A percentile compares a stretch with the other conserved stretches of the same genome.
These are phyloP conservation scores for Chaetomium globosum DNA, from an alignment of 2,329 filamentous ascomycete species.

Conservation along the genomic window DNA sequence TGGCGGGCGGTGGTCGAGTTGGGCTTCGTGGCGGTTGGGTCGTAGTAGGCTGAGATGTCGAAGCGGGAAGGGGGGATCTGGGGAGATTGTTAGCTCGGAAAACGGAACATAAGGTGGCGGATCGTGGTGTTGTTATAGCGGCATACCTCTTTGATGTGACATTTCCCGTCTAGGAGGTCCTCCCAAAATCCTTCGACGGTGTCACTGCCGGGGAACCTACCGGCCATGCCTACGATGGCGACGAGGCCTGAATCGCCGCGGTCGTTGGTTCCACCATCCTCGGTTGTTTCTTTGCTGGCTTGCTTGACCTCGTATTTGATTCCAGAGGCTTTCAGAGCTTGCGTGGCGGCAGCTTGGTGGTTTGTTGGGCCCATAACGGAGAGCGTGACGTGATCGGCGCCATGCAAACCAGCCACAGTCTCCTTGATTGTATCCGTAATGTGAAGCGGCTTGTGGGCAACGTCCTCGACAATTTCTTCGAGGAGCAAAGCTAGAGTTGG, in stretches of 20 bases:
- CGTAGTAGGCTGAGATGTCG: constrained; percentile 6
- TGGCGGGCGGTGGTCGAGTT: constrained; percentile 10
- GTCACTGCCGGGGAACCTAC: constrained; percentile 4
- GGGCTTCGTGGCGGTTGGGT: neutral
- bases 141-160: constrained; percentile 7
- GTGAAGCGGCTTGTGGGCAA: constrained; percentile 3
- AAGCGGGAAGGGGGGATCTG: constrained; percentile 9
- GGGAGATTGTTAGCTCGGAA: neutral
- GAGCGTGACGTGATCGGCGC: neutral
- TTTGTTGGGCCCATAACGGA: constrained; percentile 7
- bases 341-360: neutral
- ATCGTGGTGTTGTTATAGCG: neutral
- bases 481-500: neutral
- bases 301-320: neutral
- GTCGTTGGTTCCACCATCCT: no score
- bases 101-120: neutral
- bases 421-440: constrained; percentile 4
- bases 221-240: constrained; percentile 8
- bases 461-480: constrained; percentile 2
- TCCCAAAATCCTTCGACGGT: constrained; percentile 6
- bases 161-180: constrained; percentile 1
- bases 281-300: neutral
- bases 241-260: neutral
- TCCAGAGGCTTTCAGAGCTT: neutral
- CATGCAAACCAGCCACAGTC: neutral